Percentiles rank a stretch among this genome's conserved stretches.
phyloP scores from a whole-genome alignment of 2,329 filamentous ascomycete species.

The Penicillium capsulatum region DNA sequence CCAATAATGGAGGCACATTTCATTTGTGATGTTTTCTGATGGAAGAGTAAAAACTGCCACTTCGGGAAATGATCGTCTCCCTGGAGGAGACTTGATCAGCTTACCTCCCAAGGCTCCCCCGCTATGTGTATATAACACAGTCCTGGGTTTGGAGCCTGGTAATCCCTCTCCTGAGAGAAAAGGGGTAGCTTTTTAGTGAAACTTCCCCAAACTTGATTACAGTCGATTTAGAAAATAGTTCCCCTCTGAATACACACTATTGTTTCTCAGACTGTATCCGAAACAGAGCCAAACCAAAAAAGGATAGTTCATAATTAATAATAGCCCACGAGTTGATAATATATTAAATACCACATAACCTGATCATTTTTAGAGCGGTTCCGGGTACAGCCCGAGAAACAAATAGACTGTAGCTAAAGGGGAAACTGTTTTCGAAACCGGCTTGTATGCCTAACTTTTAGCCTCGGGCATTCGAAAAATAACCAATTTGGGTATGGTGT shows the following conservation, averaged over 20 bases:
- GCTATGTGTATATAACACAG: background rate
- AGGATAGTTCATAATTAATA: background rate
- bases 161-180: background rate
- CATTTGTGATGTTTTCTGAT: background rate
- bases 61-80: background rate
- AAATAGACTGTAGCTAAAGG: background rate
- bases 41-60: background rate
- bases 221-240: background rate
- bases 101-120: background rate
- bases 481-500: background rate
- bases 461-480: background rate
- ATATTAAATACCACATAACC: background rate
- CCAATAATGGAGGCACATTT: background rate
- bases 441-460: background rate
- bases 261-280: background rate
- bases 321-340: background rate
- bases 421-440: background rate
- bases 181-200: background rate
- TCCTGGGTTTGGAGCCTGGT: background rate
- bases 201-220: background rate
- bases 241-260: background rate
- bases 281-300: background rate
- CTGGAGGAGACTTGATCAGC: background rate
- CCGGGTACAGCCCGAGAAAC: background rate
- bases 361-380: background rate